Percentiles rank a stretch among this genome's conserved stretches.
phyloP scores from a whole-genome alignment of 2,329 filamentous ascomycete species.

The Colletotrichum filicis region DNA sequence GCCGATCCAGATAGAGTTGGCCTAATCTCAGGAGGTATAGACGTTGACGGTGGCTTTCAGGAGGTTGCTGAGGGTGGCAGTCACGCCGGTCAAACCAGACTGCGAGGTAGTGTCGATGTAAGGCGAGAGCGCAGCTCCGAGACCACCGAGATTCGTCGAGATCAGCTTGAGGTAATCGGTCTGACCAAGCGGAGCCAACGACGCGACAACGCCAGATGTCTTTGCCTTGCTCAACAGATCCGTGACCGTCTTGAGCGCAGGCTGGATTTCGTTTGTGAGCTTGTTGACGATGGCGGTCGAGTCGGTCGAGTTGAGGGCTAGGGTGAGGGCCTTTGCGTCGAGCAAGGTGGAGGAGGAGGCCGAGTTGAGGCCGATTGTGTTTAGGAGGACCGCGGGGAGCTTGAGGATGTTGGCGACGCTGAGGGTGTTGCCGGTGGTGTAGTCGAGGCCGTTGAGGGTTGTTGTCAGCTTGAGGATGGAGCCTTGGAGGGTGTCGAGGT shows the following conservation, averaged over 20 bases:
- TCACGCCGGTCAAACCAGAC: fast-evolving
- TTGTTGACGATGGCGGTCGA: neutral
- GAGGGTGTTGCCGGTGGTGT: neutral
- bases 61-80: neutral
- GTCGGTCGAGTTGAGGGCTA: neutral
- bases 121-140: neutral
- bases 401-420: neutral
- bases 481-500: neutral
- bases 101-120: neutral
- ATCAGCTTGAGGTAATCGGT: neutral
- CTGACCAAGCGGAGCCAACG: neutral
- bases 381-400: neutral
- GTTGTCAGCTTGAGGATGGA: neutral
- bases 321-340: neutral
- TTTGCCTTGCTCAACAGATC: neutral
- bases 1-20: too few species aligned
- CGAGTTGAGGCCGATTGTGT: neutral
- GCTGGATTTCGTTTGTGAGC: neutral
- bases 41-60: neutral
- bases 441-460: neutral
- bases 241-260: neutral
- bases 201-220: neutral
- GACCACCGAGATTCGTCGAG: neutral
- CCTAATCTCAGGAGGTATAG: neutral
- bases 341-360: neutral